These are phyloP conservation scores for Cenchrus fungigraminus DNA, from an alignment of 176 grass and related monocot species.

Conservation along the genomic window DNA sequence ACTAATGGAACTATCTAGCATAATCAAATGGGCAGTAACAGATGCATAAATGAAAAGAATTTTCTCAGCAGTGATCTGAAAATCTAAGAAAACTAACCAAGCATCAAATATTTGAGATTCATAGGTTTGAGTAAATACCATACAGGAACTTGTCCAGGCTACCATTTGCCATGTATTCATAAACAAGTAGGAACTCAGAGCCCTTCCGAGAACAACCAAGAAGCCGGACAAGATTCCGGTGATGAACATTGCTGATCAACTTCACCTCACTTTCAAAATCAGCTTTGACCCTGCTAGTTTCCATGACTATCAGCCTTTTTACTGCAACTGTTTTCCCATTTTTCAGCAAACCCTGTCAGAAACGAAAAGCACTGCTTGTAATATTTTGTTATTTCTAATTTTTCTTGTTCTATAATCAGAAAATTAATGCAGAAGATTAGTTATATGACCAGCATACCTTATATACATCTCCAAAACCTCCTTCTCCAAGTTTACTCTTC, in stretches of 20 bases:
- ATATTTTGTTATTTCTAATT: background rate
- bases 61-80: background rate
- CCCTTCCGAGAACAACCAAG: conserved; percentile 82
- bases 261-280: conserved; percentile 85
- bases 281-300: conserved; percentile 55
- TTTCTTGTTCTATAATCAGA: background rate
- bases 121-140: conserved; percentile 47
- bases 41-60: background rate
- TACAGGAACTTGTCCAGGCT: conserved; percentile 91
- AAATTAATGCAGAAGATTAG: conserved; percentile 11
- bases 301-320: conserved; percentile 60
- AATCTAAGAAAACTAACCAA: conserved; percentile 39
- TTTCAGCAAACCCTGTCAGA: conserved; percentile 68
- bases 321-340: conserved; percentile 86
- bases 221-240: conserved; percentile 78
- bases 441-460: conserved; percentile 50
- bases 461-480: conserved; percentile 85
- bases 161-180: conserved; percentile 92
- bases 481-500: conserved; percentile 78
- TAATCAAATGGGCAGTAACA: conserved; percentile 16
- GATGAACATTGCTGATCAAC: conserved; percentile 91
- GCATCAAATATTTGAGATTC: conserved; percentile 1
- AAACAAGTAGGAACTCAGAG: conserved; percentile 69
- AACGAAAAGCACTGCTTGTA: conserved; percentile 7
- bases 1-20: conserved; percentile 2